Evolutionary conservation across 2,329 filamentous ascomycete species (phyloP).

Genomic region (Phaeophleospora eucalypticola): DNA sequence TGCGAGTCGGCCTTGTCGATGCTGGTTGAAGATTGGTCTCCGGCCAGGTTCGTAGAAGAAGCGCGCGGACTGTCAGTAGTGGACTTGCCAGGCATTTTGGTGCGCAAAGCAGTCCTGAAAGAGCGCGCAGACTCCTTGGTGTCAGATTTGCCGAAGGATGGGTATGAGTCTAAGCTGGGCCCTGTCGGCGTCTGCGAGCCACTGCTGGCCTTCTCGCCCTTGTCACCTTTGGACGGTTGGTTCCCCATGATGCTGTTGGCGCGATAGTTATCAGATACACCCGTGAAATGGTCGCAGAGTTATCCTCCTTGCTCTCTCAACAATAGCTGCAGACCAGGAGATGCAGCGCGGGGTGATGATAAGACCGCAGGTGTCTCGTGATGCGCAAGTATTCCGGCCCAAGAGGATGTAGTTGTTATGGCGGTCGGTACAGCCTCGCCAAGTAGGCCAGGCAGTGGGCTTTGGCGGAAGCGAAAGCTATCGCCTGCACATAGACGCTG

Average conservation of each 20-base stretch:
- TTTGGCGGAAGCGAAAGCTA: conserved; percentile 36
- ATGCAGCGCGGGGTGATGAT: conserved; percentile 6
- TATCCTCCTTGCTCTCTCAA: not conserved
- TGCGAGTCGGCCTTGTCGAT: conserved; percentile 67
- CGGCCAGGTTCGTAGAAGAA: conserved; percentile 59
- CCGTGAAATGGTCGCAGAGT: not conserved
- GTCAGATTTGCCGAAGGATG: conserved; percentile 86
- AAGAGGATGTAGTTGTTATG: conserved; percentile 31
- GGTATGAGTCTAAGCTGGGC: conserved; percentile 74
- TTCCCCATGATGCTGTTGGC: conserved; percentile 66
- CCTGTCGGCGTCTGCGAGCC: conserved; percentile 44
- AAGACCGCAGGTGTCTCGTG: conserved; percentile 4
- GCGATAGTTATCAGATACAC: not conserved
- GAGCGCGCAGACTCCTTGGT: conserved; percentile 90
- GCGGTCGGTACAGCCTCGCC: conserved; percentile 43
- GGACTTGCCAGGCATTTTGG: conserved; percentile 75
- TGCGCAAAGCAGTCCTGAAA: conserved; percentile 73
- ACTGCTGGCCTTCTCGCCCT: conserved; percentile 42
- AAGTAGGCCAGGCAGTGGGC: conserved; percentile 44
- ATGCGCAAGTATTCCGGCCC: conserved; percentile 2
- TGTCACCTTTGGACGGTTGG: conserved; percentile 58
- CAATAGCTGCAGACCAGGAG: not conserved
- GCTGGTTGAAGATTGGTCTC: conserved; percentile 46
- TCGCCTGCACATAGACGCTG: conserved; percentile 26
- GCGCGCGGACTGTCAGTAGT: conserved; percentile 72